Evolutionary conservation across 192 early-diverging fungal species (phyloP).

Genomic region (Rhizophagus sp.): DNA sequence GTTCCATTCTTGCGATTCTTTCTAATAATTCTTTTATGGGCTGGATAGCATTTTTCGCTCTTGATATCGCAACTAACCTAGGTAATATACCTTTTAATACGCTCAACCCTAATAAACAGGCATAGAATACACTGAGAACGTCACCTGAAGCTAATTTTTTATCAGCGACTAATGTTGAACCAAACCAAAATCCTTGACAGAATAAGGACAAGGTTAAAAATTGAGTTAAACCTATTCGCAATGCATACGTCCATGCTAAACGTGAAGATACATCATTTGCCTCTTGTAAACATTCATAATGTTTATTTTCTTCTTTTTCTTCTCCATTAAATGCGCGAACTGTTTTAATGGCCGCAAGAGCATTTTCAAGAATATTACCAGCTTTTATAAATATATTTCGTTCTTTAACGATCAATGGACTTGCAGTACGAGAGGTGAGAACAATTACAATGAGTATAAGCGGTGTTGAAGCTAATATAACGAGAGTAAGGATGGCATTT

Average conservation of each 20-base stretch:
- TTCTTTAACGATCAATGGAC: slow-evolving; percentile 11
- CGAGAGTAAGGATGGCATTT: slow-evolving; percentile 57
- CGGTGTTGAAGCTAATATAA: slow-evolving; percentile 69
- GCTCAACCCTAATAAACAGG: slow-evolving; percentile 2
- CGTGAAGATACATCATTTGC: slow-evolving; percentile 5
- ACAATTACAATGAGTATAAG: slow-evolving; percentile 42
- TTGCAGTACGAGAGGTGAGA: background rate
- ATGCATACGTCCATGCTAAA: slow-evolving; percentile 1
- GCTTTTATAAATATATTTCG: slow-evolving; percentile 23
- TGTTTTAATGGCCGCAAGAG: slow-evolving; percentile 20
- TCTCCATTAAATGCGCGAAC: slow-evolving; percentile 24
- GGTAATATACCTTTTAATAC: background rate
- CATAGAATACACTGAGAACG: slow-evolving; percentile 19
- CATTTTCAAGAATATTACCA: slow-evolving; percentile 26
- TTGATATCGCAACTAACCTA: background rate
- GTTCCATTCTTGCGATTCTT: slow-evolving; percentile 3
- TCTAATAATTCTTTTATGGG: slow-evolving; percentile 16
- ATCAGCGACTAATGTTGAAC: slow-evolving; percentile 15
- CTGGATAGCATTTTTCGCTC: slow-evolving; percentile 20
- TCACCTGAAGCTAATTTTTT: slow-evolving; percentile 20
- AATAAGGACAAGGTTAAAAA: slow-evolving; percentile 28
- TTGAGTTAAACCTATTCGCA: slow-evolving; percentile 3
- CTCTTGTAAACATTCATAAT: slow-evolving; percentile 15
- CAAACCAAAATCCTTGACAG: slow-evolving; percentile 29
- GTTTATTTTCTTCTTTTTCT: slow-evolving; percentile 28